Evolutionary conservation across 208 protist species (phyloP).

Genomic region (Leishmania mexicana): DNA sequence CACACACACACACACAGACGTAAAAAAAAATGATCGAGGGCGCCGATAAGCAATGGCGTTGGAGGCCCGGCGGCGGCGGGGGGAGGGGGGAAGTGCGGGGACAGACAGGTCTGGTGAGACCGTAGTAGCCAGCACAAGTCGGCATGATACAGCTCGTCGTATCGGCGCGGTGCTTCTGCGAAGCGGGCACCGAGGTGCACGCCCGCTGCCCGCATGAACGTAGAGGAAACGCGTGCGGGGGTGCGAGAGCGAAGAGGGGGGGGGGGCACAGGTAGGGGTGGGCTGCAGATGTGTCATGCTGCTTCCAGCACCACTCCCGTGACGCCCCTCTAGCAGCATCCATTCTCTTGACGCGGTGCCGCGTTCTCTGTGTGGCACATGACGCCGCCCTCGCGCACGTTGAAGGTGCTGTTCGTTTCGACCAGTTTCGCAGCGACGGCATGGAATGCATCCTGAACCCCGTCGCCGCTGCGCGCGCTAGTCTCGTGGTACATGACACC

Average conservation of each 20-base stretch:
- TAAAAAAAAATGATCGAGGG: neutral
- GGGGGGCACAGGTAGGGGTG: neutral
- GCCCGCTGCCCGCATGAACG: neutral
- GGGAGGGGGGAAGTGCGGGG: neutral
- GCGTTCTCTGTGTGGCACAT: constrained; percentile 37
- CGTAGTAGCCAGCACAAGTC: neutral
- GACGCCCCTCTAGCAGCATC: constrained; percentile 3
- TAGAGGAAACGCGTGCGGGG: neutral
- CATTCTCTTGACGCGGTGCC: constrained; percentile 1
- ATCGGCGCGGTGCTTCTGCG: neutral
- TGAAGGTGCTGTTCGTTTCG: constrained; percentile 56
- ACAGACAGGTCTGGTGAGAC: neutral
- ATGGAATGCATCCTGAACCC: constrained; percentile 77
- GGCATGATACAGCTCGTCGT: neutral
- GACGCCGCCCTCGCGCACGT: constrained; percentile 75
- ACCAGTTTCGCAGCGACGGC: constrained; percentile 51
- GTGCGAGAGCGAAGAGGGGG: too few species aligned
- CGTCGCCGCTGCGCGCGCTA: constrained; percentile 71
- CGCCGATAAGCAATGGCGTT: neutral
- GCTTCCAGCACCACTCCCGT: neutral
- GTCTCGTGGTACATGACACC: constrained; percentile 68
- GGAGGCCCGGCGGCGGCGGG: neutral
- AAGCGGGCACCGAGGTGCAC: neutral
- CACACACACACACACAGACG: neutral
- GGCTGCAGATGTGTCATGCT: neutral